Evolutionary conservation across 163 green algal genomes (phyloP).

Genomic region (Scenedesmus sp.): DNA sequence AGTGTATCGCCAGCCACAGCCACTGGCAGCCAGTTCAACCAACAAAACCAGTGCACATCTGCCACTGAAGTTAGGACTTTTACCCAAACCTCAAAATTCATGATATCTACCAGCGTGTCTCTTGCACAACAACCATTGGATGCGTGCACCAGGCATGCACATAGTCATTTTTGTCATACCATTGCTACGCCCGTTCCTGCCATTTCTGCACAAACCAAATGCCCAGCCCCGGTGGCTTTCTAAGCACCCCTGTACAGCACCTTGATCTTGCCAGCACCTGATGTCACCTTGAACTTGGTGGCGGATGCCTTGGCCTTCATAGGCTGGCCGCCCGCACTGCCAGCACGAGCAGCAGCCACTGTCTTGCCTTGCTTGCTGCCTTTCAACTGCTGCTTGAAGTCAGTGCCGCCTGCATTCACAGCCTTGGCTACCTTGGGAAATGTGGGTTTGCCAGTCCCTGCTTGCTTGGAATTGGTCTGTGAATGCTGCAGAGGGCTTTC

Average conservation of each 20-base stretch:
- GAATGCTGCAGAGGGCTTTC: background rate
- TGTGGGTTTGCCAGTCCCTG: background rate
- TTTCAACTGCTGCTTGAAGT: background rate
- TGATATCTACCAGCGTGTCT: too few relatives aligned
- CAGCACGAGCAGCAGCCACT: background rate
- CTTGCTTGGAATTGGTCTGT: background rate
- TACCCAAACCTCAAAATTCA: too few relatives aligned
- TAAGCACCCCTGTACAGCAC: background rate
- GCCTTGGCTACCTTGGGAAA: background rate
- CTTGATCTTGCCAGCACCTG: background rate
- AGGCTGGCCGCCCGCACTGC: background rate
- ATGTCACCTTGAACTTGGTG: background rate
- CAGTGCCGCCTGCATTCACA: background rate
- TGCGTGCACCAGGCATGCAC: too few relatives aligned
- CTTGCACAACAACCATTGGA: too few relatives aligned
- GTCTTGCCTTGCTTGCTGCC: background rate
- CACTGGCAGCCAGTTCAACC: too few relatives aligned
- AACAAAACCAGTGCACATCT: too few relatives aligned
- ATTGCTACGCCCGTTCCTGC: too few relatives aligned
- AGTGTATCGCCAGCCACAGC: too few relatives aligned
- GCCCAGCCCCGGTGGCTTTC: background rate
- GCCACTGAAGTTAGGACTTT: too few relatives aligned
- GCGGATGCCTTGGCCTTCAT: background rate
- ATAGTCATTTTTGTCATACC: too few relatives aligned
- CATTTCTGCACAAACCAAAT: background rate